Evolutionary conservation across 2,329 filamentous ascomycete species (phyloP).

Genomic region (Paracoccidioides brasiliensis): DNA sequence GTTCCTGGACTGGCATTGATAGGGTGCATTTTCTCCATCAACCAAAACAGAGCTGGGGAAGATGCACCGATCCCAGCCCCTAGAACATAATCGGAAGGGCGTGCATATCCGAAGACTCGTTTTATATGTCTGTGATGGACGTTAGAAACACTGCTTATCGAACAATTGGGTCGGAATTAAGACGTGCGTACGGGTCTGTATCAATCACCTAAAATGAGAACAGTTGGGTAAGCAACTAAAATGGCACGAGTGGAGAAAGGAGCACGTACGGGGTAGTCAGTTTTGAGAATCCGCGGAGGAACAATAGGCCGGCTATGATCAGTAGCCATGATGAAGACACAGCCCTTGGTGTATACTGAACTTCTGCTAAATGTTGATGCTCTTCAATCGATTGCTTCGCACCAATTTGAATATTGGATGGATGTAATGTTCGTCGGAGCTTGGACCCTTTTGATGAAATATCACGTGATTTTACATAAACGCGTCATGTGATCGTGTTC

Average conservation of each 20-base stretch:
- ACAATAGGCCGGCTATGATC: constrained; percentile 38
- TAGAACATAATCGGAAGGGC: constrained; percentile 66
- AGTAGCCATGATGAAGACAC: constrained; percentile 20
- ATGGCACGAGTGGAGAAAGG: background rate
- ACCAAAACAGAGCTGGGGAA: constrained; percentile 59
- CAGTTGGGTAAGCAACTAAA: background rate
- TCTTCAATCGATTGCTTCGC: background rate
- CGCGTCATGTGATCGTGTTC: background rate
- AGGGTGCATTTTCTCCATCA: constrained; percentile 74
- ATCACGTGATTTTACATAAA: background rate
- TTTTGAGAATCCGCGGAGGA: constrained; percentile 65
- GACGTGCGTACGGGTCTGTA: constrained; percentile 74
- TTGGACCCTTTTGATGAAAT: background rate
- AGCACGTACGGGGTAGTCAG: constrained; percentile 70
- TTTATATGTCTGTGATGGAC: constrained; percentile 59
- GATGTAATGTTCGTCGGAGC: background rate
- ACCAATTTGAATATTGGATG: background rate
- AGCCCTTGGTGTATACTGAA: background rate
- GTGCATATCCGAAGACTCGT: constrained; percentile 77
- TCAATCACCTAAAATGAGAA: constrained; percentile 72
- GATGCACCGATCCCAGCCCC: constrained; percentile 56
- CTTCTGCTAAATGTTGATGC: background rate
- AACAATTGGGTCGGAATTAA: constrained; percentile 6
- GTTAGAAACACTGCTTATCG: constrained; percentile 16
- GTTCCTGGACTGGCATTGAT: constrained; percentile 72